Evolutionary conservation across 208 protist genomes (phyloP).

Genomic region (Trypanosoma melophagium): DNA sequence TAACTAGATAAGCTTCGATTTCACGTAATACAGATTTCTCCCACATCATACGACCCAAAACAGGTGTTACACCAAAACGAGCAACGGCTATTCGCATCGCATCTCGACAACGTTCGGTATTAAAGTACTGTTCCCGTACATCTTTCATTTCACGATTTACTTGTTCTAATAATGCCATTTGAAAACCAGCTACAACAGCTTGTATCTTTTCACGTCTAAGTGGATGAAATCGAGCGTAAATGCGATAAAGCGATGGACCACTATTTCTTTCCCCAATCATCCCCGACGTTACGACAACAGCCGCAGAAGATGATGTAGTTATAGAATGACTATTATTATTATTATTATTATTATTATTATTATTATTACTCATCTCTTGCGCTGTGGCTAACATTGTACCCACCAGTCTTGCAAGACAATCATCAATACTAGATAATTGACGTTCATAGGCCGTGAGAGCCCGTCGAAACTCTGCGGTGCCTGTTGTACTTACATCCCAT

Average conservation of each 20-base stretch:
- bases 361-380: constrained; percentile 35
- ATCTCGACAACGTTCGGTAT: constrained; percentile 41
- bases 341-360: constrained; percentile 7
- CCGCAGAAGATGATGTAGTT: neutral
- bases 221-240: constrained; percentile 72
- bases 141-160: constrained; percentile 55
- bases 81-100: constrained; percentile 46
- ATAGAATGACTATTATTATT: neutral
- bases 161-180: constrained; percentile 61
- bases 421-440: constrained; percentile 52
- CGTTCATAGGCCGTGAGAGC: constrained; percentile 47
- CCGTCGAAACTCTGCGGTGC: constrained; percentile 42
- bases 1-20: constrained; percentile 55
- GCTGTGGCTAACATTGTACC: constrained; percentile 62
- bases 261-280: neutral
- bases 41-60: constrained; percentile 70
- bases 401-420: constrained; percentile 64
- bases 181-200: constrained; percentile 66
- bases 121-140: constrained; percentile 75
- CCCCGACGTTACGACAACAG: neutral
- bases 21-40: constrained; percentile 56
- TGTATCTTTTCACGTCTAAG: constrained; percentile 67
- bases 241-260: constrained; percentile 34
- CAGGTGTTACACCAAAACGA: constrained; percentile 51
- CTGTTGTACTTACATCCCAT: constrained; percentile 47